Percentiles rank a stretch among this genome's conserved stretches.
Conservation (phyloP, 1,139 yeast genomes). For the Ashbya aceris region DNA sequence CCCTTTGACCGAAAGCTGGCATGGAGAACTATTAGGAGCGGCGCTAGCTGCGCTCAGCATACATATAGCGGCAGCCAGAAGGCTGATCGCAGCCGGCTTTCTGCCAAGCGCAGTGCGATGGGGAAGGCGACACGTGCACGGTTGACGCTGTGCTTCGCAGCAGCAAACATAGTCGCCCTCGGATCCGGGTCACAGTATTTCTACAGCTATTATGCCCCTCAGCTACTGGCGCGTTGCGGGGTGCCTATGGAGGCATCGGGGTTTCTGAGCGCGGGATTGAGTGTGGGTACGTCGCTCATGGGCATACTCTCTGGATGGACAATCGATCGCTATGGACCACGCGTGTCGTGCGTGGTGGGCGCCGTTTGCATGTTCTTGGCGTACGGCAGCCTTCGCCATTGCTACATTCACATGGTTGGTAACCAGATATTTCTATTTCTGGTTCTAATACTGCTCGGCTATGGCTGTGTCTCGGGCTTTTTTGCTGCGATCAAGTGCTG, state of each 20-base stretch:
- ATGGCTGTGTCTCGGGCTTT: slow-evolving; percentile 56
- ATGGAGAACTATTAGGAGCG: too few species aligned
- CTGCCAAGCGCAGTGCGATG: neutral
- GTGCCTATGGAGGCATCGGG: slow-evolving; percentile 56
- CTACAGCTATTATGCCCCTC: slow-evolving; percentile 67
- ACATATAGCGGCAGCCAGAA: neutral
- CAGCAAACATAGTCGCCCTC: slow-evolving; percentile 34
- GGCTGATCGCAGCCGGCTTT: neutral
- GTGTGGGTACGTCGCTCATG: slow-evolving; percentile 56
- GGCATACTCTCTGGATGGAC: slow-evolving; percentile 63
- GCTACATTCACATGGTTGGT: slow-evolving; percentile 29
- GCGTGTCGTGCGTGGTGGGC: slow-evolving; percentile 44
- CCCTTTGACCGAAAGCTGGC: too few species aligned
- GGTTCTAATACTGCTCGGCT: slow-evolving; percentile 43
- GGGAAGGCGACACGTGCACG: neutral
- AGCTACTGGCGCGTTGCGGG: slow-evolving; percentile 46
- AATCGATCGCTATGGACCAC: slow-evolving; percentile 54
- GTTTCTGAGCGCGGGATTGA: slow-evolving; percentile 50
- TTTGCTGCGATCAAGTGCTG: slow-evolving; percentile 61
- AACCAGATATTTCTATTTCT: slow-evolving; percentile 32
- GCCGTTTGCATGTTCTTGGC: slow-evolving; percentile 38
- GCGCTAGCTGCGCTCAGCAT: too few species aligned
- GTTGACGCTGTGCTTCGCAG: slow-evolving; percentile 14
- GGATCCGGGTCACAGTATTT: slow-evolving; percentile 66
- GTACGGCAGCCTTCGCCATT: slow-evolving; percentile 32